Percentiles rank a stretch among this genome's conserved stretches.
These are phyloP conservation scores for Podaxis carcinomalis DNA, from an alignment of 768 basidiomycete genomes.

Conservation along the genomic window DNA sequence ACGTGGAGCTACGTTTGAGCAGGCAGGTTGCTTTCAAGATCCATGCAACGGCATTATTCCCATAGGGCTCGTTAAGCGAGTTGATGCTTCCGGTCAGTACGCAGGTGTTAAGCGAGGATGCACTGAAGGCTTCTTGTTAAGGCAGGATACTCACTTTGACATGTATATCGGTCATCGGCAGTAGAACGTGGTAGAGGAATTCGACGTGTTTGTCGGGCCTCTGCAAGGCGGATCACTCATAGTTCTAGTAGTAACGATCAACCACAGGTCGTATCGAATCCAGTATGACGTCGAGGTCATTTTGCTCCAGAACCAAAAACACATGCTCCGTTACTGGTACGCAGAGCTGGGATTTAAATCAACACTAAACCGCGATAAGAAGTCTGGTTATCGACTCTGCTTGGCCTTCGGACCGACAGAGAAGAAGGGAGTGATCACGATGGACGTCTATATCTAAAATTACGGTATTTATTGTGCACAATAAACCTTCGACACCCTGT, in stretches of 20 bases:
- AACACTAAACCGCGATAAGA: neutral
- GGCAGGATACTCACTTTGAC: neutral
- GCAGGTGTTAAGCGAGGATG: conserved; percentile 10
- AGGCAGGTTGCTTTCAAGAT: neutral
- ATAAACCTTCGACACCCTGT: neutral
- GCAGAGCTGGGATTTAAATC: neutral
- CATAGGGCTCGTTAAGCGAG: conserved; percentile 8
- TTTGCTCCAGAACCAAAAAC: neutral
- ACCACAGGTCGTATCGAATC: neutral
- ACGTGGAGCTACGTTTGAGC: neutral
- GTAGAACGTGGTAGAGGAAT: conserved; percentile 6
- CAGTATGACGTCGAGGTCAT: conserved; percentile 3
- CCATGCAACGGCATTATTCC: neutral
- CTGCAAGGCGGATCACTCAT: conserved; percentile 7
- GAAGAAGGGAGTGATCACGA: neutral
- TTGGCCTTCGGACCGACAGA: neutral
- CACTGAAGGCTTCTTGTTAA: conserved; percentile 1
- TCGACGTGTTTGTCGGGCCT: neutral
- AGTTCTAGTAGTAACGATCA: neutral
- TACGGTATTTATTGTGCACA: neutral
- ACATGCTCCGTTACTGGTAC: conserved; percentile 7
- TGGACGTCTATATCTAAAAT: neutral
- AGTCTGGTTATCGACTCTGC: neutral
- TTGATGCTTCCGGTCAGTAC: conserved; percentile 5
- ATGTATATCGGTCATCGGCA: conserved; percentile 4